Percentiles rank a stretch among this genome's conserved stretches.
These are phyloP conservation scores for Carex pumila DNA, from an alignment of 176 grass and related monocot species.

Conservation along the genomic window DNA sequence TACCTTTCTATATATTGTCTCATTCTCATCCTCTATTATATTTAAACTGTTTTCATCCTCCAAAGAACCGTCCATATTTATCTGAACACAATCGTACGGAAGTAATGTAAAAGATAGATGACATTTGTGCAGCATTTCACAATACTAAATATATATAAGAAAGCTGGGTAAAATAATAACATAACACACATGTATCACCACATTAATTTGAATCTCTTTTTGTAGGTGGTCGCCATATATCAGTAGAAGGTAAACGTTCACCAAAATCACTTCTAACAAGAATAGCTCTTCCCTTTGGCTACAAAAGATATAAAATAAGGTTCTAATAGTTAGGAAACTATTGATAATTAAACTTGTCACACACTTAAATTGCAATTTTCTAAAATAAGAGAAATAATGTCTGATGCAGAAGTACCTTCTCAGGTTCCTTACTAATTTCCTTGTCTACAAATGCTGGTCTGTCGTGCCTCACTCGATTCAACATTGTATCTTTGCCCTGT, in stretches of 20 bases:
- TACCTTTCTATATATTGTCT: slow-evolving; percentile 51
- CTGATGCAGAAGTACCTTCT: slow-evolving; percentile 29
- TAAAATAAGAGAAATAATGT: background rate
- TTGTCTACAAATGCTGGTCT: background rate
- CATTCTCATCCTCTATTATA: background rate
- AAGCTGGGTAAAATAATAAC: background rate
- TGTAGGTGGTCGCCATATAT: slow-evolving; percentile 43
- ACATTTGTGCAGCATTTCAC: background rate
- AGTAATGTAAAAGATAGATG: background rate
- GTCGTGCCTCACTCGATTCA: slow-evolving; percentile 22
- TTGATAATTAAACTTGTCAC: background rate
- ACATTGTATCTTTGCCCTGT: slow-evolving; percentile 28
- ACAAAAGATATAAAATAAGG: slow-evolving; percentile 18
- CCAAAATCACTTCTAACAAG: slow-evolving; percentile 45
- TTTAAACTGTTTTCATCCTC: background rate
- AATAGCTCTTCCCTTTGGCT: slow-evolving; percentile 74
- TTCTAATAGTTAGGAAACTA: background rate
- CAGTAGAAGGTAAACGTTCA: slow-evolving; percentile 59
- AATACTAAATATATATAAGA: background rate
- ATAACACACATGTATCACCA: slow-evolving; percentile 72
- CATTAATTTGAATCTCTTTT: slow-evolving; percentile 71
- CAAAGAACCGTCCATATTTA: background rate
- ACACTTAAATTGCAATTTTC: background rate
- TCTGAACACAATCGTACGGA: background rate
- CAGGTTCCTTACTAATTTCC: slow-evolving; percentile 22